phyloP scores from a whole-genome alignment of 1,284 basidiomycete genomes.

The Rhodotorula sp. region DNA sequence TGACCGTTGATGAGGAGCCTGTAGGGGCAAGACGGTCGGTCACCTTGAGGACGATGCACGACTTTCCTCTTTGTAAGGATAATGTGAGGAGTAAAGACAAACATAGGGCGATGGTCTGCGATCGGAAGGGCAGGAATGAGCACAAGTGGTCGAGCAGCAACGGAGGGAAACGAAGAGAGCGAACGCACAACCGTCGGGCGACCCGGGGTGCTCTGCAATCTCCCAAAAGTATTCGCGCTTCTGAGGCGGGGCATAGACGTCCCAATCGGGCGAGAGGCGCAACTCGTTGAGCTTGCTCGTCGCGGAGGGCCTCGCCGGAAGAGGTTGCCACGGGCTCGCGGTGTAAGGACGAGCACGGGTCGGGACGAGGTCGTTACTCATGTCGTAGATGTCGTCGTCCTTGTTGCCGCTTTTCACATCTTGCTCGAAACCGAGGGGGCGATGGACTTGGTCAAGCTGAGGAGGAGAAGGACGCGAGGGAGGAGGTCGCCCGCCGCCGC shows the following conservation, averaged over 20 bases:
- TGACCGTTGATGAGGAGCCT: constrained; percentile 54
- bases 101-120: constrained; percentile 45
- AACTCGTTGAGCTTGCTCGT: constrained; percentile 10
- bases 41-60: no score
- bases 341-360: not conserved
- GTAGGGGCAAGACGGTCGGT: not conserved
- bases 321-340: not conserved
- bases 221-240: constrained; percentile 14
- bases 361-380: not conserved
- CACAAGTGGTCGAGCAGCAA: not conserved
- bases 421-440: no score
- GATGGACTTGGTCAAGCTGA: not conserved
- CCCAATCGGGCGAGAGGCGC: constrained; percentile 16
- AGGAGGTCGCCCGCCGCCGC: not conserved
- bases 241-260: constrained; percentile 11
- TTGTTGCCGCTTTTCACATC: no score
- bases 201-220: constrained; percentile 6
- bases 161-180: not conserved
- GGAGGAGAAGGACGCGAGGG: not conserved
- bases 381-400: not conserved
- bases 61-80: no score
- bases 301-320: constrained; percentile 1
- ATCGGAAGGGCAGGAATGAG: no score
- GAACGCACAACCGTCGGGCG: constrained; percentile 22
- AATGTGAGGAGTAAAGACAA: constrained; percentile 24